Conservation (phyloP, 75 land plant genomes). For the Ceratopteris richardii region DNA sequence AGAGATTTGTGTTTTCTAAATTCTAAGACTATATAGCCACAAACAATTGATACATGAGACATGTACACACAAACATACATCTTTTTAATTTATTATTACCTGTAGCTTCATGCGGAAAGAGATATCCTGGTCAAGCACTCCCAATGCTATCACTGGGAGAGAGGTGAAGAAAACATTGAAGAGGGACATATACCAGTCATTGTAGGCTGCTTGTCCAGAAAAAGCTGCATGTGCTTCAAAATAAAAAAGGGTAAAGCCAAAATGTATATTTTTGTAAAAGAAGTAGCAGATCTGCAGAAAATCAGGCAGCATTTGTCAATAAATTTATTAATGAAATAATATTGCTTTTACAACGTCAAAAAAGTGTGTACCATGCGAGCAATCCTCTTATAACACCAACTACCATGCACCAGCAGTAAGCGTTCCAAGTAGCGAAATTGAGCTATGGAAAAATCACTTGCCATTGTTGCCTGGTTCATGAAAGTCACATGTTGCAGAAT, state of each 20-base stretch:
- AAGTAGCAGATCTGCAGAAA: slow-evolving; percentile 75
- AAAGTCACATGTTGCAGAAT: too few species aligned
- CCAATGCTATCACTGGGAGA: slow-evolving; percentile 66
- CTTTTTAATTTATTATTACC: too few species aligned
- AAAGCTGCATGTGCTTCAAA: slow-evolving; percentile 18
- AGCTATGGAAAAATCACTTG: slow-evolving; percentile 29
- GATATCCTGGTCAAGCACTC: slow-evolving; percentile 47
- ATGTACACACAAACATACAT: too few species aligned
- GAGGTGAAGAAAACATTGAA: slow-evolving; percentile 77
- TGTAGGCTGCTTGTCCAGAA: slow-evolving; percentile 22
- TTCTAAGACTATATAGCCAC: too few species aligned
- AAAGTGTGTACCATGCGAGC: slow-evolving; percentile 13
- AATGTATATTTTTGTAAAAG: slow-evolving; percentile 66
- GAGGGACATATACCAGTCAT: slow-evolving; percentile 27
- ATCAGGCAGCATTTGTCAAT: background rate
- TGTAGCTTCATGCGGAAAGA: slow-evolving; percentile 24
- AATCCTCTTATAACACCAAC: slow-evolving; percentile 27
- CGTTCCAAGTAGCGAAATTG: slow-evolving; percentile 31
- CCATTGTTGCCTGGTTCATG: slow-evolving; percentile 22
- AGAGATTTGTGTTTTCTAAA: too few species aligned
- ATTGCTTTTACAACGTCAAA: too few species aligned
- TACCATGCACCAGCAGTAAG: slow-evolving; percentile 27
- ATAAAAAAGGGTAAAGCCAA: slow-evolving; percentile 21
- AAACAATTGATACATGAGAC: too few species aligned
- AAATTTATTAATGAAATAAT: background rate